Percentiles rank a stretch among this genome's conserved stretches.
phyloP scores from a whole-genome alignment of 208 protist genomes.

The Acanthamoeba polyphaga region DNA sequence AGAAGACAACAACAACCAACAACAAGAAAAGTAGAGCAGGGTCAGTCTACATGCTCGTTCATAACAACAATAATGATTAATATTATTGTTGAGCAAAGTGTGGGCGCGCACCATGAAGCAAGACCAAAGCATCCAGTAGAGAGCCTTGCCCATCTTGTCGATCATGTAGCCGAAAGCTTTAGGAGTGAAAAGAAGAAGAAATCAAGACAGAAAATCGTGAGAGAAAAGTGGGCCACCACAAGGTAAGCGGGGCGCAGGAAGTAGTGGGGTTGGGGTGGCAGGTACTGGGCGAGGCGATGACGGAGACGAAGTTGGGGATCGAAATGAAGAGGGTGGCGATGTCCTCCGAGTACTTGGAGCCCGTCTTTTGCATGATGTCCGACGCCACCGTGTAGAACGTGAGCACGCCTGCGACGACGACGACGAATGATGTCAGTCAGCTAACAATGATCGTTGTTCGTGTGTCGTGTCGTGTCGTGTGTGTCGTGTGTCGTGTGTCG shows the following conservation, averaged over 20 bases:
- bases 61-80: too few species aligned
- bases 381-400: constrained; percentile 80
- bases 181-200: not conserved
- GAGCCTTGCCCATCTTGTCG: constrained; percentile 92
- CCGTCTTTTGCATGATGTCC: constrained; percentile 81
- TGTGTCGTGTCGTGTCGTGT: too few species aligned
- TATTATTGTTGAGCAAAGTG: too few species aligned
- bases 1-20: not conserved
- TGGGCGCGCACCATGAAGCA: not conserved
- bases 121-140: constrained; percentile 82
- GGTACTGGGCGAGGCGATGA: constrained; percentile 88
- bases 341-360: constrained; percentile 75
- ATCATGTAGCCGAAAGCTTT: constrained; percentile 90
- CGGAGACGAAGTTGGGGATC: constrained; percentile 92
- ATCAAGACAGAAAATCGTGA: not conserved
- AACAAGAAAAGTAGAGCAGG: not conserved
- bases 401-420: constrained; percentile 52
- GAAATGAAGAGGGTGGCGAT: constrained; percentile 91
- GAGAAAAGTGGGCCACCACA: too few species aligned
- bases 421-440: too few species aligned
- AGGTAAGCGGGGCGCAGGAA: too few species aligned
- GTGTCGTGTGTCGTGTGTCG: too few species aligned
- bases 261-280: not conserved
- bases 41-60: too few species aligned
- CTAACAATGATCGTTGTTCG: too few species aligned